Evolutionary conservation across 2,329 filamentous ascomycete genomes (phyloP).

Genomic region (Pseudogymnoascus sp.): DNA sequence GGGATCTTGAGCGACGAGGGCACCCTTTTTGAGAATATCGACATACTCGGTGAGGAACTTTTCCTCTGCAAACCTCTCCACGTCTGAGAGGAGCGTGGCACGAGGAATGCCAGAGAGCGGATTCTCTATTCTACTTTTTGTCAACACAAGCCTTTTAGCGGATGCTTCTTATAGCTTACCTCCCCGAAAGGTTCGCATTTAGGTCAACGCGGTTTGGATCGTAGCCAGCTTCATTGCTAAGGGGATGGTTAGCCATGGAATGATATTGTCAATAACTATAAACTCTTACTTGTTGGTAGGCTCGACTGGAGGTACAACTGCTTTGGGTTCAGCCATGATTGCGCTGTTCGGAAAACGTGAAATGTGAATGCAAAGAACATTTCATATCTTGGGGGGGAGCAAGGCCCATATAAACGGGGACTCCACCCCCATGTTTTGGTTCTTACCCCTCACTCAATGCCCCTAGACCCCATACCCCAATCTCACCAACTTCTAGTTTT

Average conservation of each 20-base stretch:
- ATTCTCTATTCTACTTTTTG: slow-evolving; percentile 40
- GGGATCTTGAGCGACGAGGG: slow-evolving; percentile 65
- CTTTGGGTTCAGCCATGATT: not conserved
- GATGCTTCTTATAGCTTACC: not conserved
- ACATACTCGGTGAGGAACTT: slow-evolving; percentile 52
- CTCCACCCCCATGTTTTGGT: not conserved
- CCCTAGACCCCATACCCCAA: not conserved
- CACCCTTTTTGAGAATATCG: slow-evolving; percentile 55
- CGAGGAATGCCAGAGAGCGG: slow-evolving; percentile 47
- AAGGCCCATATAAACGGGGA: not conserved
- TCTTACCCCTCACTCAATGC: not conserved
- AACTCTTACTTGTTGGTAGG: not conserved
- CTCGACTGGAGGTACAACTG: not conserved
- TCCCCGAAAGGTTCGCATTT: not conserved
- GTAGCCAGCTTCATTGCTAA: not conserved
- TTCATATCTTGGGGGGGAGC: not conserved
- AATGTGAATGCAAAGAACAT: not conserved
- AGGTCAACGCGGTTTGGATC: not conserved
- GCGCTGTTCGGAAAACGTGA: not conserved
- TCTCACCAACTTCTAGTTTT: not conserved
- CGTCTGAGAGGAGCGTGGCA: slow-evolving; percentile 42
- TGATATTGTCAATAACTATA: not conserved
- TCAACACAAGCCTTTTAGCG: slow-evolving; percentile 9
- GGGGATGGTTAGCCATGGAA: not conserved
- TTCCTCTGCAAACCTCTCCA: slow-evolving; percentile 52